A percentile compares a stretch with the other conserved stretches of the same genome.
phyloP scores from a whole-genome alignment of 352 stramenopile genomes.

The Pythium periplocum region DNA sequence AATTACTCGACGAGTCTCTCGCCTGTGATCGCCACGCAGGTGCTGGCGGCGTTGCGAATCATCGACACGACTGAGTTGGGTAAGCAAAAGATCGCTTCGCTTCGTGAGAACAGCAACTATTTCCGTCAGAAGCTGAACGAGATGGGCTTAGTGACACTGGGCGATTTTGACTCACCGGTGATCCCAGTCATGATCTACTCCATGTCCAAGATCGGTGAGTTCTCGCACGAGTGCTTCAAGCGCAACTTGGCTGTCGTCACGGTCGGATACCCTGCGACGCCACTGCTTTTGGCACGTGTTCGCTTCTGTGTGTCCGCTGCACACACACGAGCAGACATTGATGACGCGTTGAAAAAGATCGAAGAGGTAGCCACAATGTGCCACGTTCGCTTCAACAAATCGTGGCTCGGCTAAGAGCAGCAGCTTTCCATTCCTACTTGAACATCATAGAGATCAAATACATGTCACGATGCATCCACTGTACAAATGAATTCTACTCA shows the following conservation, averaged over 20 bases:
- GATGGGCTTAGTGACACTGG: constrained; percentile 90
- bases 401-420: constrained; percentile 12
- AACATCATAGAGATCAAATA: too few species aligned
- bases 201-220: constrained; percentile 96
- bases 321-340: constrained; percentile 92
- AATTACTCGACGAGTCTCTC: constrained; percentile 64
- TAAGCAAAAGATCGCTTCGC: constrained; percentile 85
- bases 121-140: constrained; percentile 92
- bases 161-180: constrained; percentile 96
- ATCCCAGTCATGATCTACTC: constrained; percentile 99
- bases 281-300: constrained; percentile 90
- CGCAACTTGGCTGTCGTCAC: constrained; percentile 96
- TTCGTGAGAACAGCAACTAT: constrained; percentile 99
- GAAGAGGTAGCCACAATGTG: constrained; percentile 86
- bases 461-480: too few species aligned
- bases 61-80: constrained; percentile 94
- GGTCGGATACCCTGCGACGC: constrained; percentile 96
- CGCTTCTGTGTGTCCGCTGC: constrained; percentile 97
- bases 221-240: constrained; percentile 94
- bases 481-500: too few species aligned
- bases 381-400: constrained; percentile 48
- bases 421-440: too few species aligned
- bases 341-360: constrained; percentile 88
- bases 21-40: constrained; percentile 49
- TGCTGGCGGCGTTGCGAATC: constrained; percentile 85